Percentiles rank a stretch among this genome's conserved stretches.
These are phyloP conservation scores for Trichosporon sp. DNA, from an alignment of 1,284 basidiomycete genomes.

Conservation along the genomic window DNA sequence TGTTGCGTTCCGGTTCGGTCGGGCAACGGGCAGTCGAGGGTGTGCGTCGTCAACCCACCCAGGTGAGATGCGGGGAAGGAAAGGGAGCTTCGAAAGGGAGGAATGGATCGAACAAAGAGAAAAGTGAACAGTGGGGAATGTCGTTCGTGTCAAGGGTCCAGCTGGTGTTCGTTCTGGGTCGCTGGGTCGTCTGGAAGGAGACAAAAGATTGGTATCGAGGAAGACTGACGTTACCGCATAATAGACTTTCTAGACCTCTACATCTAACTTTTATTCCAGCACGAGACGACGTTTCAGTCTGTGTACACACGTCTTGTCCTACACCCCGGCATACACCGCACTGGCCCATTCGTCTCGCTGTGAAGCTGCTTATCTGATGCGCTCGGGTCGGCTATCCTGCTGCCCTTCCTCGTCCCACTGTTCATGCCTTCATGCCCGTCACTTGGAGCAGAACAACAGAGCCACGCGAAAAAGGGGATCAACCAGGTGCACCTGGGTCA, in stretches of 20 bases:
- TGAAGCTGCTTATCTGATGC: background rate
- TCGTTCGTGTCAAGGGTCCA: background rate
- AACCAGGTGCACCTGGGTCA: background rate
- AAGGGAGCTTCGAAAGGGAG: background rate
- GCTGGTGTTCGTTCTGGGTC: background rate
- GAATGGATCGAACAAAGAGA: background rate
- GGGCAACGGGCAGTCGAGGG: background rate
- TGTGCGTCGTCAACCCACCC: background rate
- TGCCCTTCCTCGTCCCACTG: background rate
- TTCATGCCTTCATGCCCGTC: background rate
- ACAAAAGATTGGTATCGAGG: background rate
- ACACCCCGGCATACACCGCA: background rate
- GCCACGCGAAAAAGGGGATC: background rate
- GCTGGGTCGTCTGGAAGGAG: background rate
- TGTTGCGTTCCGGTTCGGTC: background rate
- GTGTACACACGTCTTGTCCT: background rate
- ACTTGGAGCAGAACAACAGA: background rate
- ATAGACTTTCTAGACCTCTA: background rate
- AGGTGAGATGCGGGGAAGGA: background rate
- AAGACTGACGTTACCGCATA: slow-evolving; percentile 4
- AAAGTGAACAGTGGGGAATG: background rate
- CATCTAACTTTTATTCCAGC: background rate
- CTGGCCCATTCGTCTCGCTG: background rate
- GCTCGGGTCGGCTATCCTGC: slow-evolving; percentile 5
- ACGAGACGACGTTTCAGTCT: background rate